phyloP scores from a whole-genome alignment of 116 monocot species.

The Iris pallida region DNA sequence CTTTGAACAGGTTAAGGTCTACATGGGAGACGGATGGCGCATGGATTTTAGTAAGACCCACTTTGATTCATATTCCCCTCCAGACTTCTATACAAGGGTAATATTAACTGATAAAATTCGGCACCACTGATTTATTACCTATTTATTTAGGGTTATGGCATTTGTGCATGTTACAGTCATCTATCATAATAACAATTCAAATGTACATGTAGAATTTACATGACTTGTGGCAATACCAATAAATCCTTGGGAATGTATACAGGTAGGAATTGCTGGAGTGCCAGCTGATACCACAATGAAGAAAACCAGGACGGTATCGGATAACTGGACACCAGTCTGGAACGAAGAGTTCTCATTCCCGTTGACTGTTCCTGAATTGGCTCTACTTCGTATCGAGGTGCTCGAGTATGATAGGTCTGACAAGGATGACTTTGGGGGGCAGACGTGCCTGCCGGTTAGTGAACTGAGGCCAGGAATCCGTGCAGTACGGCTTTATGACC shows the following conservation, averaged over 20 bases:
- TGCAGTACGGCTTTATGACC: conserved; percentile 43
- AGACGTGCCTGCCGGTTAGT: conserved; percentile 45
- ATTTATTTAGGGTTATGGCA: too few species aligned
- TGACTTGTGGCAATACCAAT: too few species aligned
- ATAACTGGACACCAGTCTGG: conserved; percentile 61
- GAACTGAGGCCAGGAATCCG: conserved; percentile 54
- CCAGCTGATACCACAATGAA: conserved; percentile 48
- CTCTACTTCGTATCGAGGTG: conserved; percentile 56
- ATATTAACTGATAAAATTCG: neutral
- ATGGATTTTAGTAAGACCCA: conserved; percentile 40
- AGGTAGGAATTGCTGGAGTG: conserved; percentile 72
- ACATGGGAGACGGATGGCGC: conserved; percentile 66
- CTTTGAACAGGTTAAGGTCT: conserved; percentile 45
- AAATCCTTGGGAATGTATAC: neutral
- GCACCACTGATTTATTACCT: neutral
- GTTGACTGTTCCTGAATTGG: conserved; percentile 50
- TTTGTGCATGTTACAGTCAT: too few species aligned
- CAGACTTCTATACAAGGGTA: conserved; percentile 65
- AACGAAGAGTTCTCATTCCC: conserved; percentile 44
- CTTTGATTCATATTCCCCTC: conserved; percentile 60
- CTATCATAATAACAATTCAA: too few species aligned
- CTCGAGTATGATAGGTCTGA: conserved; percentile 62
- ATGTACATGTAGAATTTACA: too few species aligned
- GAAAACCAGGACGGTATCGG: conserved; percentile 37
- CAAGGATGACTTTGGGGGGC: conserved; percentile 56